These are phyloP conservation scores for Gonapodya sp. DNA, from an alignment of 192 early-diverging fungal genomes.

Conservation along the genomic window DNA sequence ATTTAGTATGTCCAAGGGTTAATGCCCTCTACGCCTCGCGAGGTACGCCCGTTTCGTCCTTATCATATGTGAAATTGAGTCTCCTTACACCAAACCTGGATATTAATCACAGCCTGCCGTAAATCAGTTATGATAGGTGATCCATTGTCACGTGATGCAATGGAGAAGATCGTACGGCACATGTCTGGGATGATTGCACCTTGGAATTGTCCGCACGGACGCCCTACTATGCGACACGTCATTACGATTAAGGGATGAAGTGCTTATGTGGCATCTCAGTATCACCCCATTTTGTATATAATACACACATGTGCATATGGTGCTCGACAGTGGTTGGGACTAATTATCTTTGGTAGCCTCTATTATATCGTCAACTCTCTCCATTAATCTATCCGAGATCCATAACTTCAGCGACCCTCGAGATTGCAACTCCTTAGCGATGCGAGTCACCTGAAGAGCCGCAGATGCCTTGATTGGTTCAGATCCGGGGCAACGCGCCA, in stretches of 20 bases:
- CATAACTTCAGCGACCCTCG: too few species aligned
- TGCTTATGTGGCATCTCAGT: too few species aligned
- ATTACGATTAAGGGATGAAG: slow-evolving; percentile 11
- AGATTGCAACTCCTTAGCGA: too few species aligned
- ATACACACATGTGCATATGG: too few species aligned
- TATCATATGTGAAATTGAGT: background rate
- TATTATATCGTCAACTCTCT: too few species aligned
- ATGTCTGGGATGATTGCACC: slow-evolving; percentile 85
- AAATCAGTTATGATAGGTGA: slow-evolving; percentile 89
- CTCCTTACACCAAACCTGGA: background rate
- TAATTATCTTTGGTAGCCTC: too few species aligned
- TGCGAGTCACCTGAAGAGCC: too few species aligned
- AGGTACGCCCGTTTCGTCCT: slow-evolving; percentile 56
- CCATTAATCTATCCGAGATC: too few species aligned
- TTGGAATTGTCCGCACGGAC: slow-evolving; percentile 96
- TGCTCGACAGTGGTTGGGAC: too few species aligned
- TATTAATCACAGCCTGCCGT: slow-evolving; percentile 75
- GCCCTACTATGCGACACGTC: slow-evolving; percentile 90
- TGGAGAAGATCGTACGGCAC: slow-evolving; percentile 58
- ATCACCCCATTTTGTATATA: too few species aligned
- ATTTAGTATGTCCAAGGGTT: slow-evolving; percentile 23
- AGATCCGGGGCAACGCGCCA: too few species aligned
- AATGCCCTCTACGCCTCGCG: slow-evolving; percentile 55
- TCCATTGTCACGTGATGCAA: slow-evolving; percentile 29
- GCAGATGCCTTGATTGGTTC: too few species aligned